Evolutionary conservation across 208 protist species (phyloP).

Genomic region (Leishmania braziliensis): DNA sequence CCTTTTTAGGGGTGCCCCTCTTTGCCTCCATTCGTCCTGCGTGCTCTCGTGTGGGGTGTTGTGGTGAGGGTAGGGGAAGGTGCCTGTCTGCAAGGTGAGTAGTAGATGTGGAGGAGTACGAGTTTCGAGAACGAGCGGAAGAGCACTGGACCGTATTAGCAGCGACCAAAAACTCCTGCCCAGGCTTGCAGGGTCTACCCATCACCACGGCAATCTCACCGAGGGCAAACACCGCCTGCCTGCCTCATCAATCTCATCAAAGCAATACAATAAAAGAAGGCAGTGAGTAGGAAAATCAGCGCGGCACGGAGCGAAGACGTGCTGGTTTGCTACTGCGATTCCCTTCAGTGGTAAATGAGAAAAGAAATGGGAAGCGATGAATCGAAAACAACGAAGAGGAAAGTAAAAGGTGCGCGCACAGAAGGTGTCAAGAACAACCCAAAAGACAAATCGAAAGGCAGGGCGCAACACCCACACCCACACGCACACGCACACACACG

Average conservation of each 20-base stretch:
- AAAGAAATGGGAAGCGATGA: not conserved
- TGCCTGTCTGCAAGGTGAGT: not conserved
- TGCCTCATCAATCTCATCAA: not conserved
- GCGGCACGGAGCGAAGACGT: not conserved
- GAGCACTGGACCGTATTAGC: not conserved
- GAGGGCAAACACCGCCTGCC: not conserved
- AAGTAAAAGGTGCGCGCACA: not conserved
- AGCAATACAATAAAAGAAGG: not conserved
- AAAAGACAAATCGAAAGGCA: not conserved
- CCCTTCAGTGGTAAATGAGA: too few species aligned
- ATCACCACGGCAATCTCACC: not conserved
- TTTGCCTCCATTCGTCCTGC: not conserved
- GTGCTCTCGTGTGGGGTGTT: not conserved
- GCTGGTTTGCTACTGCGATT: not conserved
- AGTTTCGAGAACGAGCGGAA: not conserved
- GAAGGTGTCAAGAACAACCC: not conserved
- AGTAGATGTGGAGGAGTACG: too few species aligned
- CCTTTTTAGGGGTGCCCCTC: not conserved
- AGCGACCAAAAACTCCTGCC: not conserved
- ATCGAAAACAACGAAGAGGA: conserved; percentile 6
- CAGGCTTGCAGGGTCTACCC: not conserved
- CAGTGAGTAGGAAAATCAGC: not conserved
- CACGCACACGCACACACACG: not conserved
- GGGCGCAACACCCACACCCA: not conserved
- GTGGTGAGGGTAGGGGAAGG: not conserved